Conservation (phyloP, 768 basidiomycete genomes). For the Rhizopogon vesiculosus region DNA sequence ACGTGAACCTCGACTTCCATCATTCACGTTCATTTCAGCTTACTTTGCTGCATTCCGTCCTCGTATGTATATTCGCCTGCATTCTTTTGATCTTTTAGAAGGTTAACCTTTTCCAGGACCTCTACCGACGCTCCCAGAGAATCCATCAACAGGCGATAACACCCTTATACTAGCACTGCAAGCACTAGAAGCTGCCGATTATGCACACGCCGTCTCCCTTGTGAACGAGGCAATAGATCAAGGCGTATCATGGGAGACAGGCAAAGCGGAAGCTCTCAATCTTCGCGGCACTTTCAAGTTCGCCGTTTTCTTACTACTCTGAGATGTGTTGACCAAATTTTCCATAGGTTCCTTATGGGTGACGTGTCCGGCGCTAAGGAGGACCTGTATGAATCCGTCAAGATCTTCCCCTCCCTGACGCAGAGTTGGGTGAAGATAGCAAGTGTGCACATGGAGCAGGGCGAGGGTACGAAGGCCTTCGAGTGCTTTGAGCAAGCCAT, state of each 20-base stretch:
- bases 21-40: conserved; percentile 86
- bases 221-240: conserved; percentile 86
- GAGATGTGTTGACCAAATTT: neutral
- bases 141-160: conserved; percentile 74
- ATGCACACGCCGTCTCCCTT: conserved; percentile 72
- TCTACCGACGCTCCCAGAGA: conserved; percentile 67
- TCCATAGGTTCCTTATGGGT: conserved; percentile 78
- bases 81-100: neutral
- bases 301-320: conserved; percentile 19
- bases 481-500: conserved; percentile 90
- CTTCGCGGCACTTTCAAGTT: conserved; percentile 95
- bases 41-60: conserved; percentile 97
- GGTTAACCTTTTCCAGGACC: conserved; percentile 38
- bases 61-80: conserved; percentile 42
- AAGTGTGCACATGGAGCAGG: conserved; percentile 95
- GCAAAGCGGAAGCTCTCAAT: conserved; percentile 86
- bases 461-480: conserved; percentile 76
- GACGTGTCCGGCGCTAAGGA: conserved; percentile 78
- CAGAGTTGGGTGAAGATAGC: conserved; percentile 96
- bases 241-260: conserved; percentile 69
- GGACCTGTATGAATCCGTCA: conserved; percentile 76
- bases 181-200: conserved; percentile 83
- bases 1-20: conserved; percentile 81
- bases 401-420: conserved; percentile 62
- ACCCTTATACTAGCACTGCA: conserved; percentile 78